Conservation (phyloP, 2,329 filamentous ascomycete genomes). For the Nigrograna mackinnonii region DNA sequence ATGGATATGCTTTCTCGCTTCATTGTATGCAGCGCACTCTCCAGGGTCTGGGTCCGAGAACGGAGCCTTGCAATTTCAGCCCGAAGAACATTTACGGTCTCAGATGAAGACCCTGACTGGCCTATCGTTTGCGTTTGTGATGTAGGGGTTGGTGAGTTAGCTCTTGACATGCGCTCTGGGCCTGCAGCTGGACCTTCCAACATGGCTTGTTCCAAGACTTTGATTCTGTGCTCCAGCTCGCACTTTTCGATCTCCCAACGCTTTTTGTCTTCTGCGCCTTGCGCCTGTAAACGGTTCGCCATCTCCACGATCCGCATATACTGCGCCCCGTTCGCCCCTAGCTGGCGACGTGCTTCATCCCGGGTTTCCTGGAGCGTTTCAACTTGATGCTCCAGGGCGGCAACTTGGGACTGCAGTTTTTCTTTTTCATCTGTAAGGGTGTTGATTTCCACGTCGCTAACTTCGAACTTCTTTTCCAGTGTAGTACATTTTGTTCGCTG, state of each 20-base stretch:
- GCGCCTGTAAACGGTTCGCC: slow-evolving; percentile 49
- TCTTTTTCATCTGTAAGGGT: slow-evolving; percentile 55
- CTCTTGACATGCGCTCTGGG: slow-evolving; percentile 2
- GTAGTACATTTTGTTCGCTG: slow-evolving; percentile 54
- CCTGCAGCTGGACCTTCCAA: slow-evolving; percentile 16
- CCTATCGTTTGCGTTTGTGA: slow-evolving; percentile 1
- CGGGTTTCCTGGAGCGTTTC: slow-evolving; percentile 53
- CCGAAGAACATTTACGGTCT: slow-evolving; percentile 34
- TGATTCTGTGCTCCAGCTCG: slow-evolving; percentile 39
- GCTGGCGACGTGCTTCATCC: slow-evolving; percentile 49
- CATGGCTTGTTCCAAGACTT: slow-evolving; percentile 40
- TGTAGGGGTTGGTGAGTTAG: background rate
- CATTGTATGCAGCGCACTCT: slow-evolving; percentile 29
- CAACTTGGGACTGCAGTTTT: slow-evolving; percentile 51
- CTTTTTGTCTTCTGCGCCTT: slow-evolving; percentile 47
- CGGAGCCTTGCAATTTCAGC: slow-evolving; percentile 32
- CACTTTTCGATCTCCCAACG: slow-evolving; percentile 45
- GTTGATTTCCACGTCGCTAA: slow-evolving; percentile 48
- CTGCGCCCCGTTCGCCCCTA: slow-evolving; percentile 50
- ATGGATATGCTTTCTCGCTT: slow-evolving; percentile 30
- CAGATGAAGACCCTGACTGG: slow-evolving; percentile 2
- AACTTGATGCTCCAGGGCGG: slow-evolving; percentile 52
- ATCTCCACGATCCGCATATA: slow-evolving; percentile 57
- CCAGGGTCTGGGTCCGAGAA: slow-evolving; percentile 28
- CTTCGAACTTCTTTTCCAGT: slow-evolving; percentile 49